Conservation (phyloP, 2,329 filamentous ascomycete species). For the Blastomyces parvus region DNA sequence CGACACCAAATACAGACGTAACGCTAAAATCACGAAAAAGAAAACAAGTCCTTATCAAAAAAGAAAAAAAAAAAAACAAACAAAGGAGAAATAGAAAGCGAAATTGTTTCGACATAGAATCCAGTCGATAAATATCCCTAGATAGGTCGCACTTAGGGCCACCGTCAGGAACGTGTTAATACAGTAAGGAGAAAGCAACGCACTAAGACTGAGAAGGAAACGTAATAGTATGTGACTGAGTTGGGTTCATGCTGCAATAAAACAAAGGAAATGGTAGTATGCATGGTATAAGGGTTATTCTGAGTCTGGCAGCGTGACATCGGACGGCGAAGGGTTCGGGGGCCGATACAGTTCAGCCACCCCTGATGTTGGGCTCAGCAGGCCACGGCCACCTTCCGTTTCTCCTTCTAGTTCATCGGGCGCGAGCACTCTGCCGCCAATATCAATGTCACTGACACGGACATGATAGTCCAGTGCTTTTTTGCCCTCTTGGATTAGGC, state of each 20-base stretch:
- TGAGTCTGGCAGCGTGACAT: neutral
- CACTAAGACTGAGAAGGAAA: neutral
- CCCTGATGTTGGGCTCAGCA: slow-evolving; percentile 24
- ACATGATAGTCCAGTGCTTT: slow-evolving; percentile 81
- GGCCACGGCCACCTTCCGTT: slow-evolving; percentile 25
- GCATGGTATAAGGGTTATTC: neutral
- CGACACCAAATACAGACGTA: neutral
- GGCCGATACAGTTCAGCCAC: neutral
- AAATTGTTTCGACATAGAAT: neutral
- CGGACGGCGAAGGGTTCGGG: neutral
- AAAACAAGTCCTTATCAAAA: neutral
- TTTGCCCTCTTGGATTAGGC: slow-evolving; percentile 77
- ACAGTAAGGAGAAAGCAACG: neutral
- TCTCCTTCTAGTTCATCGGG: slow-evolving; percentile 51
- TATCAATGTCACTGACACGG: slow-evolving; percentile 63
- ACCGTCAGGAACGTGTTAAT: neutral
- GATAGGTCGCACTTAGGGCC: neutral
- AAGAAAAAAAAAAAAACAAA: neutral
- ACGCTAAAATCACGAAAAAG: neutral
- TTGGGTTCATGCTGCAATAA: neutral
- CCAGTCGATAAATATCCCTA: neutral
- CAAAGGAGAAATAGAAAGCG: neutral
- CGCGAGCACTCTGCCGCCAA: slow-evolving; percentile 70
- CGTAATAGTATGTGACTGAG: neutral
- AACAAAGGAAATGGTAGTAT: neutral